phyloP scores from a whole-genome alignment of 306 rosid genomes.

The Ammopiptanthus mongolicus region DNA sequence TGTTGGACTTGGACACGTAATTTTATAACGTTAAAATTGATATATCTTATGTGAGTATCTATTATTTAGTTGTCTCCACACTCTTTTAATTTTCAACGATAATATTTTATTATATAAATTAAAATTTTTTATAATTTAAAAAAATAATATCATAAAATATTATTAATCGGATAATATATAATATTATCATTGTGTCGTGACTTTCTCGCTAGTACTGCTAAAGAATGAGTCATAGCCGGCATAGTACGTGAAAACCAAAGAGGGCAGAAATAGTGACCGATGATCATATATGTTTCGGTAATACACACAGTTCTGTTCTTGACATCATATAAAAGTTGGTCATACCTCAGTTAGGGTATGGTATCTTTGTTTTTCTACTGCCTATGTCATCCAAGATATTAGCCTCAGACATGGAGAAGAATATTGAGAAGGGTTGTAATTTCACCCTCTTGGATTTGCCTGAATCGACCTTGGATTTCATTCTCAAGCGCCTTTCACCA shows the following conservation, averaged over 20 bases:
- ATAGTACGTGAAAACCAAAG: neutral
- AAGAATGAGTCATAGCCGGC: neutral
- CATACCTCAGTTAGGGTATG: neutral
- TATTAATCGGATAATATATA: too few species aligned
- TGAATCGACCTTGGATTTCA: constrained; percentile 45
- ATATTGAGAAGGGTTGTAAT: neutral
- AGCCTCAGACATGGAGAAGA: constrained; percentile 25
- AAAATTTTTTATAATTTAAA: too few species aligned
- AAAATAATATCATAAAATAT: too few species aligned
- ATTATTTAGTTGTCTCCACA: too few species aligned
- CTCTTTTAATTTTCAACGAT: too few species aligned
- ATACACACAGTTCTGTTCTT: neutral
- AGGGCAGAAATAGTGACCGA: neutral
- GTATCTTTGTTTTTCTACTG: neutral
- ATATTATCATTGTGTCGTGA: neutral
- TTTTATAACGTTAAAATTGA: too few species aligned
- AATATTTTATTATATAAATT: too few species aligned
- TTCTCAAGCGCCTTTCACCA: constrained; percentile 62
- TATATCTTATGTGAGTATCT: too few species aligned
- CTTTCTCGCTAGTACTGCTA: neutral
- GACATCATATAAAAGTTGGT: neutral
- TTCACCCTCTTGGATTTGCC: constrained; percentile 62
- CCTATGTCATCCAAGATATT: neutral
- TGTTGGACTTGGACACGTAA: too few species aligned
- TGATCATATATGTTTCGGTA: neutral